Conservation (phyloP, 2,329 filamentous ascomycete genomes). For the Pseudocercospora macadamiae region DNA sequence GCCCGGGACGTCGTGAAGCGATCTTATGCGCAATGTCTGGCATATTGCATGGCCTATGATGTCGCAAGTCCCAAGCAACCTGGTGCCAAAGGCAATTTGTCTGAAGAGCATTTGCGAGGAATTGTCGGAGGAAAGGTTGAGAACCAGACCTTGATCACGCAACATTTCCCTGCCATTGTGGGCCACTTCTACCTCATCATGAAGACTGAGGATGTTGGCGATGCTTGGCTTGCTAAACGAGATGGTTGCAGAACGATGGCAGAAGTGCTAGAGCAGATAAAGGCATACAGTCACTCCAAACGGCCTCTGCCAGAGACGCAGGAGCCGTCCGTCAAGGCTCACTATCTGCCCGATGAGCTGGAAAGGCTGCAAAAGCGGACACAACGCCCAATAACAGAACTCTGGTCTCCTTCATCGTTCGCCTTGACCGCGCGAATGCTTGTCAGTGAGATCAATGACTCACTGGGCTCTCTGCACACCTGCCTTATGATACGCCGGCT, state of each 20-base stretch:
- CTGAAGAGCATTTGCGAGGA: conserved; percentile 61
- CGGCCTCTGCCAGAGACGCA: conserved; percentile 73
- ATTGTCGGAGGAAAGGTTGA: conserved; percentile 65
- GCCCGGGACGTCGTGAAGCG: conserved; percentile 61
- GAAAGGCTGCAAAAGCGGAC: conserved; percentile 74
- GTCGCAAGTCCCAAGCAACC: conserved; percentile 43
- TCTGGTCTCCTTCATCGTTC: conserved; percentile 35
- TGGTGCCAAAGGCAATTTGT: conserved; percentile 44
- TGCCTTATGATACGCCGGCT: conserved; percentile 86
- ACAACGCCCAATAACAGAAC: conserved; percentile 56
- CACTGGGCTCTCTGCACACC: conserved; percentile 82
- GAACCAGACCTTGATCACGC: conserved; percentile 66
- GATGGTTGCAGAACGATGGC: conserved; percentile 61
- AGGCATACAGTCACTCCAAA: conserved; percentile 66
- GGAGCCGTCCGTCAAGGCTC: conserved; percentile 83
- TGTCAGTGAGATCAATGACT: conserved; percentile 77
- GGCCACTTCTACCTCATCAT: conserved; percentile 75
- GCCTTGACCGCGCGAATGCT: conserved; percentile 65
- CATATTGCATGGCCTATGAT: conserved; percentile 82
- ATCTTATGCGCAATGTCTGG: conserved; percentile 77
- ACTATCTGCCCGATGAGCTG: conserved; percentile 74
- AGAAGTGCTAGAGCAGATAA: conserved; percentile 70
- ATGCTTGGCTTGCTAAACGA: conserved; percentile 51
- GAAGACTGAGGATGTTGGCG: conserved; percentile 71
- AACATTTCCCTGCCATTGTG: conserved; percentile 76